Evolutionary conservation across 148 eudicot genomes (phyloP).

Genomic region (Rhododendron mucronatum): DNA sequence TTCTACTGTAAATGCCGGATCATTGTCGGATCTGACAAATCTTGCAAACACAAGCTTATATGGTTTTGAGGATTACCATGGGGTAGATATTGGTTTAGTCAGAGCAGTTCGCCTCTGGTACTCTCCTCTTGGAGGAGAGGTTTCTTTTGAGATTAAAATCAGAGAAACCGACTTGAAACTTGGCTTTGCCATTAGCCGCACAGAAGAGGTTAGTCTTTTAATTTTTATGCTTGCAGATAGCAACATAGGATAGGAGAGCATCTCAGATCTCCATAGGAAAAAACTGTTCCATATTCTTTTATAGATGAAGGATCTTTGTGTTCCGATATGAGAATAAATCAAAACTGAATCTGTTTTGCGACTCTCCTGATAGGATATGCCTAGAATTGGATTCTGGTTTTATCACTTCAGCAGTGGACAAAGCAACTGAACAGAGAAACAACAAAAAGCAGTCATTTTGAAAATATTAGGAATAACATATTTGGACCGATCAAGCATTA

Average conservation of each 20-base stretch:
- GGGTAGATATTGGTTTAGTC: slow-evolving; percentile 81
- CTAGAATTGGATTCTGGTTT: background rate
- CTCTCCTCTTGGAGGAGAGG: slow-evolving; percentile 62
- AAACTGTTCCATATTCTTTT: background rate
- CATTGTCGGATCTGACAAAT: slow-evolving; percentile 65
- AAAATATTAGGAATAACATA: background rate
- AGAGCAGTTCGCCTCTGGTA: slow-evolving; percentile 86
- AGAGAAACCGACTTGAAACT: slow-evolving; percentile 59
- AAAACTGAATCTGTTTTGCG: background rate
- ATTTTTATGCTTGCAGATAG: background rate
- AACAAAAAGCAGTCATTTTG: background rate
- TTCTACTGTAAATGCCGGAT: slow-evolving; percentile 62
- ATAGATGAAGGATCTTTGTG: background rate
- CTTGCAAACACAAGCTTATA: slow-evolving; percentile 73
- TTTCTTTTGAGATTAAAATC: slow-evolving; percentile 48
- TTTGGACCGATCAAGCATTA: background rate
- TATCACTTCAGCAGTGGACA: background rate
- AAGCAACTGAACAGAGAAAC: background rate
- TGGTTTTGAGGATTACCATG: slow-evolving; percentile 91
- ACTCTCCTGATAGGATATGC: background rate
- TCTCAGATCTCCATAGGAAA: background rate
- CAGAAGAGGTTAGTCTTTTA: slow-evolving; percentile 50
- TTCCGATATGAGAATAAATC: background rate
- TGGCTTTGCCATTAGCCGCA: slow-evolving; percentile 70
- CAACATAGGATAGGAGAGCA: background rate